Base-by-base conservation (phyloP, 495 filamentous ascomycete species). In the Hypoxylon lienhwacheense region DNA sequence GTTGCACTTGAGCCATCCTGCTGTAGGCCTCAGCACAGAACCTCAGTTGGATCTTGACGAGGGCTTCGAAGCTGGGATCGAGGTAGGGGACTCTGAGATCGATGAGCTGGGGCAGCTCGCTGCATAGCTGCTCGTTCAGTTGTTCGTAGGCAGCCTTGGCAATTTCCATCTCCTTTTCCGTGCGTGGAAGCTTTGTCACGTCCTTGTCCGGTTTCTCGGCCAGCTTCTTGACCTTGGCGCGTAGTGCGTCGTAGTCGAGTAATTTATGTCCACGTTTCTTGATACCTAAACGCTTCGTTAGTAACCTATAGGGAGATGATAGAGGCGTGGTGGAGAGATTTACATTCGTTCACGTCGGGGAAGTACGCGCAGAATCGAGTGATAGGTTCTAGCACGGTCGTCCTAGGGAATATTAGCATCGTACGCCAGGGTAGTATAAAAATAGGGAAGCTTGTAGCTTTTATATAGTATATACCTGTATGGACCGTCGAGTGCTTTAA, bases 141-240 rank as follows among this genome's bases (percentile, higher is more conserved):
- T 89, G 84, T 65, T 98, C 95, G 75, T 98, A 98, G 15, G 90
- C 89, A 21, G 85, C 84, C 71, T 87, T 92, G 47, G 93, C 89
- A 76, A 96, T 86, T 60, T 97, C 91, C 65, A 88, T 81, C 69
- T 98, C 93, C 69, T 92, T 91, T 71, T 98, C 93, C 2, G 90
- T 86, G 35, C 91, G 85, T 0, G 93, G 93, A 14, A 98, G 82
- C 73, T 97, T 97, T 19, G 88, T 89, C 15, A 87, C 87, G 66
- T 98, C 93, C 77, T 98, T 98, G 78, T 98, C 93, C 31, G 93
- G 93, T 76, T 97, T 97, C 73, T 98, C 95, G 55, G 88, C 89
- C 4, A 98, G 81, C 70, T 90, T 92, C 80, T 96, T 96, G 51
- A 97, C 93, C 67, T 91, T 92, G 36, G 91, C 89, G 35, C 93